Percentiles rank a stretch among this genome's conserved stretches.
Conservation (phyloP, 768 basidiomycete species). For the Cyathus striatus region DNA sequence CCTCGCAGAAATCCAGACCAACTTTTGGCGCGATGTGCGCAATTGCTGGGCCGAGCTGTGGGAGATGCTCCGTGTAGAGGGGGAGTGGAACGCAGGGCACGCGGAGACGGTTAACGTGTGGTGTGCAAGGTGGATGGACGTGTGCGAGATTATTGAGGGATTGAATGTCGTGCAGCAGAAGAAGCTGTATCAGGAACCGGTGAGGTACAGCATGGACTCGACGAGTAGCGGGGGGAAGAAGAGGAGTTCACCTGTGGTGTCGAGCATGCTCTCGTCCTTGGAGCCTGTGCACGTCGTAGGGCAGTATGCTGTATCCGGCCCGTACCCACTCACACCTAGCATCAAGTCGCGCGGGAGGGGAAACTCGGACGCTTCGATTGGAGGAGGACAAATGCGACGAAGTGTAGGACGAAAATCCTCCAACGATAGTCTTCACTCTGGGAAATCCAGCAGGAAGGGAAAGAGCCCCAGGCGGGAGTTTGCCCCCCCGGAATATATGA, state of each 20-base stretch:
- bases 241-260: slow-evolving; percentile 1
- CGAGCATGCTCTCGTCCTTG: slow-evolving; percentile 17
- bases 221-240: slow-evolving; percentile 3
- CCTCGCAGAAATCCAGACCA: slow-evolving; percentile 51
- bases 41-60: slow-evolving; percentile 77
- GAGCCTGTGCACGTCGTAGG: slow-evolving; percentile 13
- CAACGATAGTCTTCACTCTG: slow-evolving; percentile 15
- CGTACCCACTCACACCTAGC: slow-evolving; percentile 19
- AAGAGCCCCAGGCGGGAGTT: slow-evolving; percentile 8
- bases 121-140: slow-evolving; percentile 63
- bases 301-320: slow-evolving; percentile 16
- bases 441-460: slow-evolving; percentile 13
- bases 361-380: slow-evolving; percentile 15
- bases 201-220: slow-evolving; percentile 6
- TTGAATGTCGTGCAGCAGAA: slow-evolving; percentile 25
- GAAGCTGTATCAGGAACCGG: slow-evolving; percentile 17
- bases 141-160: slow-evolving; percentile 41
- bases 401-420: slow-evolving; percentile 13
- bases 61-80: slow-evolving; percentile 74
- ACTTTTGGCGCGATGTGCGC: slow-evolving; percentile 55
- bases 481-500: slow-evolving; percentile 14
- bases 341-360: slow-evolving; percentile 18
- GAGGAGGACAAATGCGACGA: background rate
- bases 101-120: slow-evolving; percentile 72
- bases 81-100: slow-evolving; percentile 60